Evolutionary conservation across 2,329 filamentous ascomycete genomes (phyloP).

Genomic region (Apiospora hydei): DNA sequence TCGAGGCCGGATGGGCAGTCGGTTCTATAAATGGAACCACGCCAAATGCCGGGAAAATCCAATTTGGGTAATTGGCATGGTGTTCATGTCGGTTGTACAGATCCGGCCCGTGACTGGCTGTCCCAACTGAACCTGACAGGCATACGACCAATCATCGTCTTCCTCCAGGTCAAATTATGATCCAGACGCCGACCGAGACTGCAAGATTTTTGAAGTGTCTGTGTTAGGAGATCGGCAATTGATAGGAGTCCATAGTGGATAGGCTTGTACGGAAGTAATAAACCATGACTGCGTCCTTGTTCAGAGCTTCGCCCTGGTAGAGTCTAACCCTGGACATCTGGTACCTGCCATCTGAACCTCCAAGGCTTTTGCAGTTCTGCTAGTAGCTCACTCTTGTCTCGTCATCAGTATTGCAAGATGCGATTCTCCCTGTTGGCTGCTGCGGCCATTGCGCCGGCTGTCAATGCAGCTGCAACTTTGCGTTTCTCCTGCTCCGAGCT

Average conservation of each 20-base stretch:
- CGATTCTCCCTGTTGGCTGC: slow-evolving; percentile 33
- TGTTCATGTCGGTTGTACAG: slow-evolving; percentile 30
- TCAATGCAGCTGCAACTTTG: slow-evolving; percentile 37
- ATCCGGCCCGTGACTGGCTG: slow-evolving; percentile 28
- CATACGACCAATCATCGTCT: slow-evolving; percentile 25
- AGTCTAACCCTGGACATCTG: neutral
- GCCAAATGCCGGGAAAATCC: slow-evolving; percentile 32
- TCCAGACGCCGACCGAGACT: neutral
- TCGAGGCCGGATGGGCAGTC: no score
- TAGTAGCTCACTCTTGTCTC: slow-evolving; percentile 13
- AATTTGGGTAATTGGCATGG: slow-evolving; percentile 34
- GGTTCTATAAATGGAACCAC: neutral
- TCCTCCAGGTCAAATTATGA: slow-evolving; percentile 26
- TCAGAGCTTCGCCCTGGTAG: neutral
- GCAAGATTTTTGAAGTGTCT: neutral
- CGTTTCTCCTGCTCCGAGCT: slow-evolving; percentile 42
- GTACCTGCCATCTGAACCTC: neutral
- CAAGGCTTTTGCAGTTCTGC: no score
- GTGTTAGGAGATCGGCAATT: neutral
- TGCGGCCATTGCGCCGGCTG: slow-evolving; percentile 34
- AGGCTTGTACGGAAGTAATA: neutral
- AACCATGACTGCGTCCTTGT: neutral
- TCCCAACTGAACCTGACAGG: neutral
- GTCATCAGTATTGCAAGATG: slow-evolving; percentile 30
- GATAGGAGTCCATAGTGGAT: neutral